Evolutionary conservation across 352 stramenopile genomes (phyloP), one percentile per base, ranked within the genome.

Genomic region (Phytophthora agathidicida): DNA sequence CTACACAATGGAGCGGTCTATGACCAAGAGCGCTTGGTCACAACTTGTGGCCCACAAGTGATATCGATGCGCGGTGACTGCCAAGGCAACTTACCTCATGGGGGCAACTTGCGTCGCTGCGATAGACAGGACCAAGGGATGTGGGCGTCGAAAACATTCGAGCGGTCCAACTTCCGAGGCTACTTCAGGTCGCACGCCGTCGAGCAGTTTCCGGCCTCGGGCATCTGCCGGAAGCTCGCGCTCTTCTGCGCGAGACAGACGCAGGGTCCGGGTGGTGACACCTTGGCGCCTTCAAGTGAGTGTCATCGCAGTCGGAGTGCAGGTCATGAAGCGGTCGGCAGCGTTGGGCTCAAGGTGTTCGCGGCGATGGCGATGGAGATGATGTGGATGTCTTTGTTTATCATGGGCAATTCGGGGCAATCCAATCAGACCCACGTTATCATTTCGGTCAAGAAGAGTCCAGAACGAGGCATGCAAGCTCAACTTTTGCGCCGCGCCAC

Each of bases 391-490:
- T 10, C 22, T 38, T 30, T 65, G 47, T 53, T 57, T 58, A 57
- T 55, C 38, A 17, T 31, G 48, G 27, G 19, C 26, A 47, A 10
- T 3, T 7, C 11, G 23, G 41, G 33, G 42, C 41, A 54, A 65
- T 53, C 58, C 41, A 54, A 65, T 53, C 58, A 55, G 33, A 38
- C 28, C 33, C 44, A 57, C 59, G 54, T 73, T 63, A 68, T 62
- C 59, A 70, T 28, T 66, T 66, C 43, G 10, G 59, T 67, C 65
- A 62, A 70, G 59, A 73, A 73, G 59, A 73, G 60, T 65, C 41
- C 52, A 67, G 45, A 64, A 31, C 20, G 32, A 28, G 27, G 48
- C 56, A 66, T 65, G 22, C 11, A 11, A 48, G n/a, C 33, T 56
- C 41, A 64, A 64, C 48, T n/a, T 57, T 54, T 52, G 57, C 46